Percentiles rank a stretch among this genome's conserved stretches.
These are phyloP conservation scores for Trifolium dubium DNA, from an alignment of 306 rosid genomes.

Conservation along the genomic window DNA sequence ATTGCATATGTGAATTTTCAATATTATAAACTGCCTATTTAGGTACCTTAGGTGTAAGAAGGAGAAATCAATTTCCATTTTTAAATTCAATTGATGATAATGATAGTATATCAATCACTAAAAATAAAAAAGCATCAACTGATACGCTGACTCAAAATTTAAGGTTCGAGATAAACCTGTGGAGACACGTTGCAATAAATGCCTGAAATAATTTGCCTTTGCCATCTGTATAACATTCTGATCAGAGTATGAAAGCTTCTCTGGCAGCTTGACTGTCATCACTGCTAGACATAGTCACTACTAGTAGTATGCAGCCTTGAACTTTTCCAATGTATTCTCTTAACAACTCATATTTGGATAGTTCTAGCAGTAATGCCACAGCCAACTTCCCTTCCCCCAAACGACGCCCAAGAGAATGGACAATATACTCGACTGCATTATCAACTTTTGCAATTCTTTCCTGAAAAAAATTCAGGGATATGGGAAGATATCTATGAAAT, in stretches of 20 bases:
- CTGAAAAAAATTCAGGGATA: conserved; percentile 41
- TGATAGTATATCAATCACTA: background rate
- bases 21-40: background rate
- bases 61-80: background rate
- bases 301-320: conserved; percentile 76
- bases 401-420: conserved; percentile 69
- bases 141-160: conserved; percentile 5
- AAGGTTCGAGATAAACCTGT: conserved; percentile 54
- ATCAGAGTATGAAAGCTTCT: conserved; percentile 60
- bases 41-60: background rate
- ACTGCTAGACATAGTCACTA: conserved; percentile 58
- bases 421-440: conserved; percentile 63
- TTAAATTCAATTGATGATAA: background rate
- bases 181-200: conserved; percentile 60
- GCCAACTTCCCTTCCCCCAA: conserved; percentile 64
- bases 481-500: background rate
- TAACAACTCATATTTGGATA: conserved; percentile 46
- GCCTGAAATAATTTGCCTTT: conserved; percentile 70
- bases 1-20: background rate
- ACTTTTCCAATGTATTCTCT: conserved; percentile 54
- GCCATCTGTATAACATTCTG: conserved; percentile 75
- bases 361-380: conserved; percentile 62
- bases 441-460: conserved; percentile 56
- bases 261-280: conserved; percentile 60
- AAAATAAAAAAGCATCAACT: background rate